Evolutionary conservation across 139 green algal genomes (phyloP), one percentile per base, ranked within the genome.

Genomic region (Raphidocelis subcapitata): DNA sequence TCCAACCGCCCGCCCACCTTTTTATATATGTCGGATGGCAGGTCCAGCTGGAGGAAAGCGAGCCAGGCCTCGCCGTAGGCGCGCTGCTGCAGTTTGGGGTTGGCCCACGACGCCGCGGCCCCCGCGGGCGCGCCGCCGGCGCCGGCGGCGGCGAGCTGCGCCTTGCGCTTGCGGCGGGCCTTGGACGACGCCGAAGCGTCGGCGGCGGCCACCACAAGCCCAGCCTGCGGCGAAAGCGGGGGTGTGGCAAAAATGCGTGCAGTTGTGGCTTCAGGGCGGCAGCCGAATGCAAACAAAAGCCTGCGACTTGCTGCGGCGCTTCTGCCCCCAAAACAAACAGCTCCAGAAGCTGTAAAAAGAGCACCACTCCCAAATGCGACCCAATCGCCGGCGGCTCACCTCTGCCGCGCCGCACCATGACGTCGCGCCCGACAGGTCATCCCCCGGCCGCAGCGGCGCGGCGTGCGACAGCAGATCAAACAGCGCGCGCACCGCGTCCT

Each of bases 1-100:
- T n/a, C n/a, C n/a, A n/a, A n/a, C n/a, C n/a, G n/a, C n/a, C n/a
- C n/a, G n/a, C n/a, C 2, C 61, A 91, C 85, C 79, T 90, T 87
- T 32, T 82, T 81, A 54, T 92, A 86, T 12, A 92, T 75, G 62
- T 94, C 91, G 0, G 73, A 51, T 0, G 94, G 92, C 24, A 98
- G 72, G 18, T 84, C 79, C 55, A 92, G 55, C 23, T 77, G 56
- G 67, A 98, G 85, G 47, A 98, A 77, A 2, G 85, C 76, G 52
- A 98, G 82, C 94, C 94, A 98, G 2, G 91, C 91, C 1, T 90
- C 84, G 2, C 85, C 90, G 82, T 66, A 81, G 3, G 59, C 51
- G 3, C 60, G 69, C 69, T 75, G 65, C 66, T 84, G 87, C 51
- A 80, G 59, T 62, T 85, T 82, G 20, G 69, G 2, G 36, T 84